Evolutionary conservation across 2,329 filamentous ascomycete species (phyloP).

Genomic region (Cercospora janseana): DNA sequence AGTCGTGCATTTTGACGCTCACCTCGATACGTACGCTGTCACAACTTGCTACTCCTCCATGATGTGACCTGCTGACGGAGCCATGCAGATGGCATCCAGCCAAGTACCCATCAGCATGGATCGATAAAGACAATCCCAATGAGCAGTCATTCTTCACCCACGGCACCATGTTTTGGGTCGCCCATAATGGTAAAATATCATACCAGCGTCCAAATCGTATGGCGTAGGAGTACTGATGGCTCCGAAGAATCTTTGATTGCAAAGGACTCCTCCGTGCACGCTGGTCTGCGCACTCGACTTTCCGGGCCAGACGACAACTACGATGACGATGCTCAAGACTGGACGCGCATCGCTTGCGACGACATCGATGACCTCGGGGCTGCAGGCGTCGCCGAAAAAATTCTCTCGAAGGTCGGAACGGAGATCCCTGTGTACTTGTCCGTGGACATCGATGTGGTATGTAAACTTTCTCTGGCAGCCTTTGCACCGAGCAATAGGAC

Average conservation of each 20-base stretch:
- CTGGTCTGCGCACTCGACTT: slow-evolving; percentile 75
- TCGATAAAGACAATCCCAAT: slow-evolving; percentile 49
- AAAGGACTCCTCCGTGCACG: slow-evolving; percentile 74
- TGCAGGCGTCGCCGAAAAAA: slow-evolving; percentile 65
- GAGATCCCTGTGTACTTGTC: slow-evolving; percentile 77
- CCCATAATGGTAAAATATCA: slow-evolving; percentile 55
- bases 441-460: slow-evolving; percentile 71
- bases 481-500: no score
- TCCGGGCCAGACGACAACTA: slow-evolving; percentile 68
- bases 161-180: slow-evolving; percentile 89
- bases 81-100: slow-evolving; percentile 74
- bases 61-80: no score
- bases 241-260: slow-evolving; percentile 73
- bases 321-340: slow-evolving; percentile 70
- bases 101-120: slow-evolving; percentile 77
- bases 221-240: no score
- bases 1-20: slow-evolving; percentile 56
- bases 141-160: slow-evolving; percentile 78
- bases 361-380: slow-evolving; percentile 83
- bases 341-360: slow-evolving; percentile 75
- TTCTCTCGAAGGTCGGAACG: slow-evolving; percentile 69
- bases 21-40: slow-evolving; percentile 67
- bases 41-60: no score
- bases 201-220: no score
- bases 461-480: no score